A percentile compares a stretch with the other conserved stretches of the same genome.
These are phyloP conservation scores for Ceratocystis cubensis DNA, from an alignment of 2,329 filamentous ascomycete species.

Conservation along the genomic window DNA sequence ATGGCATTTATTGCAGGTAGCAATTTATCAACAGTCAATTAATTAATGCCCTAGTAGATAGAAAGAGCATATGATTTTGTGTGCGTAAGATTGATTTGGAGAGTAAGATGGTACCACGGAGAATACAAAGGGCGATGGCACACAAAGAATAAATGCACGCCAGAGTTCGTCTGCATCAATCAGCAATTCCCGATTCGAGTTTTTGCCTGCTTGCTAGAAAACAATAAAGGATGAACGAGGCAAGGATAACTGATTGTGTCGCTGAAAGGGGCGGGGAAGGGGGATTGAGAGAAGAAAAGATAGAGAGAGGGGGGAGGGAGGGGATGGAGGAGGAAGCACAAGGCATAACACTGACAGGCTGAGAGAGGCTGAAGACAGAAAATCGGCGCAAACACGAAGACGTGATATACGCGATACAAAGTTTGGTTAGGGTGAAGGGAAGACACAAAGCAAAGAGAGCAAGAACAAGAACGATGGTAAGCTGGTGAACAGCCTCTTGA, in stretches of 20 bases:
- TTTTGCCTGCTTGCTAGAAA: neutral
- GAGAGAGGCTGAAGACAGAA: neutral
- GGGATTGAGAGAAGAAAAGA: neutral
- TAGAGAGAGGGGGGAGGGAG: no score
- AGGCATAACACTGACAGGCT: neutral
- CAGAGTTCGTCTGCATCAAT: neutral
- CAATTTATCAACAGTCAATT: neutral
- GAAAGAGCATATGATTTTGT: neutral
- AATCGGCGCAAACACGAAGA: neutral
- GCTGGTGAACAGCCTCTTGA: neutral
- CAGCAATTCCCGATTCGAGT: neutral
- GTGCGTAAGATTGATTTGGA: neutral
- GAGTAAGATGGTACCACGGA: neutral
- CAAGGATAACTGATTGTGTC: neutral
- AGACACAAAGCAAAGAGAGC: neutral
- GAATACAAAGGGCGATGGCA: neutral
- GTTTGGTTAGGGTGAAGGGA: neutral
- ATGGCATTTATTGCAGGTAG: neutral
- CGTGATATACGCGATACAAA: neutral
- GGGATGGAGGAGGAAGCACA: neutral
- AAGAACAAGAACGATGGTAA: neutral
- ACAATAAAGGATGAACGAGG: neutral
- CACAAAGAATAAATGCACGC: neutral
- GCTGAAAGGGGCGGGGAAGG: conserved; percentile 9
- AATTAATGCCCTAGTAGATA: neutral